phyloP scores from a whole-genome alignment of 2,329 filamentous ascomycete species.

The Colletotrichum abscissum region DNA sequence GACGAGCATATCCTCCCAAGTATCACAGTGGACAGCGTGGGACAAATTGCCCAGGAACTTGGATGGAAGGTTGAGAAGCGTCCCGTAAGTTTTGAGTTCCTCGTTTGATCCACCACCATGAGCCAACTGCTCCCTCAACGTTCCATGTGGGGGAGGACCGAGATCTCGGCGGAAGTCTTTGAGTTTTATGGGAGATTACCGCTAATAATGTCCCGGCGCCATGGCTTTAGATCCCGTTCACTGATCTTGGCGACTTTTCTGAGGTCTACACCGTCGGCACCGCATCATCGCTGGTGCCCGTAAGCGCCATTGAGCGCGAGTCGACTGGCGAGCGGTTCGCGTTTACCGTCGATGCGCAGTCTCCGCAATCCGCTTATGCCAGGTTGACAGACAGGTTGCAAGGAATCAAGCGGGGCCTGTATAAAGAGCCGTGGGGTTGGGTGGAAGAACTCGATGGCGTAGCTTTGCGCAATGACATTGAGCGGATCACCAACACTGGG shows the following conservation, averaged over 20 bases:
- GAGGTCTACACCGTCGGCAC: background rate
- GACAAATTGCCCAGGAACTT: background rate
- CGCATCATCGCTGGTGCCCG: background rate
- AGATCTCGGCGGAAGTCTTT: background rate
- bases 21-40: background rate
- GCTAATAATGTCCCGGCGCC: background rate
- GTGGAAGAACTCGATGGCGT: background rate
- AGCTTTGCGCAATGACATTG: background rate
- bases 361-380: background rate
- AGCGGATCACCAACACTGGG: background rate
- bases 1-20: background rate
- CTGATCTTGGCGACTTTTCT: conserved; percentile 5
- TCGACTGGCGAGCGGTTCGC: background rate
- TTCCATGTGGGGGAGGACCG: background rate
- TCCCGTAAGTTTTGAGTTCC: background rate
- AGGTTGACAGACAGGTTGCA: background rate
- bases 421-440: background rate
- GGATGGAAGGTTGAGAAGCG: background rate
- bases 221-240: background rate
- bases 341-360: background rate
- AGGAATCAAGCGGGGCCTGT: background rate
- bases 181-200: background rate
- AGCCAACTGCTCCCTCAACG: background rate
- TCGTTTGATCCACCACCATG: background rate
- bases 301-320: background rate